A percentile compares a stretch with the other conserved stretches of the same genome.
Conservation (phyloP, 73 alveolate species). For the Tetrahymena borealis region DNA sequence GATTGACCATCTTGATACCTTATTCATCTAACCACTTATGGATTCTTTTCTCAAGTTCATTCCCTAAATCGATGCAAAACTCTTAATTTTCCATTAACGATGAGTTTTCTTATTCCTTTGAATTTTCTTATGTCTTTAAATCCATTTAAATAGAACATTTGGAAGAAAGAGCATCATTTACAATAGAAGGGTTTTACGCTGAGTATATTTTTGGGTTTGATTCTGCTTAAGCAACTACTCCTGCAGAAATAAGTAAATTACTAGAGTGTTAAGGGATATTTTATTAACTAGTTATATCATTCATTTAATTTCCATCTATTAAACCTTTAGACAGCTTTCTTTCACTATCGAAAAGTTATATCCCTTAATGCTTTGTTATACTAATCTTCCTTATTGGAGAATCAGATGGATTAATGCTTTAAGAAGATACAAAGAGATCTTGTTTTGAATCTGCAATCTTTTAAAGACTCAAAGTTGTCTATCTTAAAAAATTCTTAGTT, state of each 20-base stretch:
- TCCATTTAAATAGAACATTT: background rate
- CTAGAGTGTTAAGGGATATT: too few relatives aligned
- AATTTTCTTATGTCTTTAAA: background rate
- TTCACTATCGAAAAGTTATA: background rate
- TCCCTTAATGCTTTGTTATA: too few relatives aligned
- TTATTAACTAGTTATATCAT: too few relatives aligned
- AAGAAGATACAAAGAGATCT: background rate
- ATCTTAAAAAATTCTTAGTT: background rate
- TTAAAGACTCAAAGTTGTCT: background rate
- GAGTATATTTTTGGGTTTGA: background rate
- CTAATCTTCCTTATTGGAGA: background rate
- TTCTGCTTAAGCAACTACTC: background rate
- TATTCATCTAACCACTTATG: background rate
- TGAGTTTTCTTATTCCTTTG: background rate
- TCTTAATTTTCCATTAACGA: background rate
- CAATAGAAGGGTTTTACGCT: background rate
- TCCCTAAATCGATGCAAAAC: background rate
- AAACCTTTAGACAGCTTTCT: too few relatives aligned
- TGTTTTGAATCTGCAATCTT: background rate
- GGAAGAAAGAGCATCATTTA: background rate
- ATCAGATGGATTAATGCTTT: background rate
- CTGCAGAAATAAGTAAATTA: too few relatives aligned
- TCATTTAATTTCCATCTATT: too few relatives aligned
- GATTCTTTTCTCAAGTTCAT: background rate
- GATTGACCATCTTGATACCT: background rate